phyloP scores from a whole-genome alignment of 2,329 filamentous ascomycete genomes.

The Thielaviopsis populi region DNA sequence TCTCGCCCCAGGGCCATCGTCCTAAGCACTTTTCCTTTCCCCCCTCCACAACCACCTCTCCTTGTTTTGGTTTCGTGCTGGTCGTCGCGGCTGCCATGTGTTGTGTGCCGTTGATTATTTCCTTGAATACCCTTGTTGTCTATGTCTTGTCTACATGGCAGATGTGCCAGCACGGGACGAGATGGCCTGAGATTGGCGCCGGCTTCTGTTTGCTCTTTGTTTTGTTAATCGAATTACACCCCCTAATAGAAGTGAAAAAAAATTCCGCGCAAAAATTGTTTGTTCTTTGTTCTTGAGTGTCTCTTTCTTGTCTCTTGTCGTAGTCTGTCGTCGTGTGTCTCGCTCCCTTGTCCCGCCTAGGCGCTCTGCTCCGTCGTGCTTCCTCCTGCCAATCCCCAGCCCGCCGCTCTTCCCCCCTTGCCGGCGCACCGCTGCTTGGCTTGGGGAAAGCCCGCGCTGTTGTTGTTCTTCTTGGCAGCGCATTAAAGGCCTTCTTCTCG shows the following conservation, averaged over 20 bases:
- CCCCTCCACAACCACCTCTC: not conserved
- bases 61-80: slow-evolving; percentile 7
- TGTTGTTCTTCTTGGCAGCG: too few species aligned
- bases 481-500: too few species aligned
- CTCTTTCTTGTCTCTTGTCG: not conserved
- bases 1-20: not conserved
- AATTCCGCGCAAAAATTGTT: slow-evolving; percentile 9
- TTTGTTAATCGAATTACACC: slow-evolving; percentile 5
- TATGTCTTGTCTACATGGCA: slow-evolving; percentile 7
- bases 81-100: slow-evolving; percentile 12
- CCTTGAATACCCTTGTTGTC: slow-evolving; percentile 2
- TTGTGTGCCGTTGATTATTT: slow-evolving; percentile 11
- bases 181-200: slow-evolving; percentile 5
- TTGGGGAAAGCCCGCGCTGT: too few species aligned
- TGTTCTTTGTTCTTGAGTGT: not conserved
- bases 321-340: not conserved
- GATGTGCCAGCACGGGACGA: slow-evolving; percentile 6
- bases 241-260: slow-evolving; percentile 13
- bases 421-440: too few species aligned
- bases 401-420: not conserved
- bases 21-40: not conserved
- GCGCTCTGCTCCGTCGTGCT: not conserved
- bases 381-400: not conserved
- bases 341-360: not conserved
- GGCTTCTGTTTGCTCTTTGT: slow-evolving; percentile 11